Conservation (phyloP, 108 stramenopile species). For the Mayamaea pseudoterrestris region DNA sequence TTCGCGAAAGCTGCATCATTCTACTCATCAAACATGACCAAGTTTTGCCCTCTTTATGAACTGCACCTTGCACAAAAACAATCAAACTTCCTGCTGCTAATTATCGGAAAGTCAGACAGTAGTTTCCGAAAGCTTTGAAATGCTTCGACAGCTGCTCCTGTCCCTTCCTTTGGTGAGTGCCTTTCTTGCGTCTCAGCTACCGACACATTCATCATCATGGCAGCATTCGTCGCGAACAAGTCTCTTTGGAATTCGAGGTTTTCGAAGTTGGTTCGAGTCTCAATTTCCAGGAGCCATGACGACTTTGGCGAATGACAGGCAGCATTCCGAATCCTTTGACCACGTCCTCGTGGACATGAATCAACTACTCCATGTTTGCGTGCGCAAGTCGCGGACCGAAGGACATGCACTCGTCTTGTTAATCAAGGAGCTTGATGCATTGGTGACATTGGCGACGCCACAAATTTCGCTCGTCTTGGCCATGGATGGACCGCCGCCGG, state of each 20-base stretch:
- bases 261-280: constrained; percentile 67
- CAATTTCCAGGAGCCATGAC: constrained; percentile 54
- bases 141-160: too few relatives aligned
- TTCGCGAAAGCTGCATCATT: too few relatives aligned
- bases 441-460: constrained; percentile 42
- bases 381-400: constrained; percentile 30
- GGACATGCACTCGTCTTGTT: constrained; percentile 38
- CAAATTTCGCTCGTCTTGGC: constrained; percentile 63
- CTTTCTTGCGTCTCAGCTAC: too few relatives aligned
- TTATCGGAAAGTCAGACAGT: too few relatives aligned
- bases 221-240: too few relatives aligned
- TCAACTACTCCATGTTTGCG: constrained; percentile 60
- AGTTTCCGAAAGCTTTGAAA: too few relatives aligned
- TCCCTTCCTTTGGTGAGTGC: too few relatives aligned
- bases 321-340: constrained; percentile 48
- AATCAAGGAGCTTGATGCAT: constrained; percentile 54
- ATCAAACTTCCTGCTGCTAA: too few relatives aligned
- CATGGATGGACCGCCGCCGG: constrained; percentile 70
- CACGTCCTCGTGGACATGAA: constrained; percentile 84
- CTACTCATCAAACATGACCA: too few relatives aligned
- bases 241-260: constrained; percentile 78
- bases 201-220: too few relatives aligned
- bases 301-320: constrained; percentile 11
- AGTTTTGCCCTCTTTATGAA: too few relatives aligned
- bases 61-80: too few relatives aligned